Evolutionary conservation across 2,329 filamentous ascomycete genomes (phyloP).

Genomic region (Coniochaeta ligniaria): DNA sequence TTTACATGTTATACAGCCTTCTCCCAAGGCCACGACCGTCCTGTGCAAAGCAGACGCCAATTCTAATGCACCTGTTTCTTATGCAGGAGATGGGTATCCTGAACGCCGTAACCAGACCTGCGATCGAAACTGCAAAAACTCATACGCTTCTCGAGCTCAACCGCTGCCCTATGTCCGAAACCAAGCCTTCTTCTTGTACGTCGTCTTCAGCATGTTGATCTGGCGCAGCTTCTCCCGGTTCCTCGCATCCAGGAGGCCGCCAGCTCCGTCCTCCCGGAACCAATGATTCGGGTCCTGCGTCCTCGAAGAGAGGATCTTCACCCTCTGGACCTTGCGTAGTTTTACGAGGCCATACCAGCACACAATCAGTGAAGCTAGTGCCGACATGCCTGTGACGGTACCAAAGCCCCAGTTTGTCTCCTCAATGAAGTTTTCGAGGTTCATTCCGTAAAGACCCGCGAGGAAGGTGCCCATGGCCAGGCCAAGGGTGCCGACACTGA

Average conservation of each 20-base stretch:
- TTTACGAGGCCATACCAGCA: constrained; percentile 79
- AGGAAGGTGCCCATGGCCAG: constrained; percentile 91
- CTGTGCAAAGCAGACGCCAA: background rate
- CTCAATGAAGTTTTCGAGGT: constrained; percentile 97
- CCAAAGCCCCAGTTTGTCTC: constrained; percentile 83
- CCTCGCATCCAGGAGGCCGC: constrained; percentile 43
- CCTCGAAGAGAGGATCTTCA: constrained; percentile 57
- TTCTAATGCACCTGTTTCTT: background rate
- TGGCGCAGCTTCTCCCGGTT: constrained; percentile 48
- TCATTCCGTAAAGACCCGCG: constrained; percentile 99
- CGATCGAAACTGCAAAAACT: background rate
- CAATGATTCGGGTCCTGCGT: constrained; percentile 25
- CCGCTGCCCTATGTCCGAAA: background rate
- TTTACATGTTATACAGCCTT: background rate
- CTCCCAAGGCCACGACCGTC: background rate
- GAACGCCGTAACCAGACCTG: background rate
- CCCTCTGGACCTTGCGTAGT: constrained; percentile 76
- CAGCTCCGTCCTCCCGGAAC: constrained; percentile 40
- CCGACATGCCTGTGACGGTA: constrained; percentile 63
- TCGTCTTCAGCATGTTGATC: constrained; percentile 40
- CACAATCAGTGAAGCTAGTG: constrained; percentile 66
- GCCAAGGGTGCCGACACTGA: constrained; percentile 91
- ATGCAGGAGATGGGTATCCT: constrained; percentile 2
- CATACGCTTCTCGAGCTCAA: background rate
- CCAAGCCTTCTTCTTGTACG: constrained; percentile 15